Conservation (phyloP, 805 yeast genomes). For the Nakazawaea wyomingensis region DNA sequence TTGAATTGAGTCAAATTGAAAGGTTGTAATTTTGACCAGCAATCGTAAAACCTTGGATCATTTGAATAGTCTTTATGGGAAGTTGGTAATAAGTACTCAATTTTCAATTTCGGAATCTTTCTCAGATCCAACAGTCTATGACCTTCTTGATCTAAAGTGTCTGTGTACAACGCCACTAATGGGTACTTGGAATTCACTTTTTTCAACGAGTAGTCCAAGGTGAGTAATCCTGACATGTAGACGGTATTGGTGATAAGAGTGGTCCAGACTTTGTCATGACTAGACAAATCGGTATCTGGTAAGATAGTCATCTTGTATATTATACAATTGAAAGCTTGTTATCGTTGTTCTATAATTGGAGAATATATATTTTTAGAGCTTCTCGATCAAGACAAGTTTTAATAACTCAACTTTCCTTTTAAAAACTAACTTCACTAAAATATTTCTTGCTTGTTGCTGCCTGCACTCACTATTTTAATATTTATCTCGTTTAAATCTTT, state of each 20-base stretch:
- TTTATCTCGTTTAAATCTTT: too few species aligned
- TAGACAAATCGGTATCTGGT: slow-evolving; percentile 17
- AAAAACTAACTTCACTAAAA: too few species aligned
- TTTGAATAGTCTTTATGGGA: slow-evolving; percentile 38
- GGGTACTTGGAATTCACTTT: slow-evolving; percentile 41
- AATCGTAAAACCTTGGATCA: slow-evolving; percentile 53
- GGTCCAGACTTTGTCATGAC: slow-evolving; percentile 40
- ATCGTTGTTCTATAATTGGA: too few species aligned
- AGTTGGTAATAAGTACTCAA: slow-evolving; percentile 39
- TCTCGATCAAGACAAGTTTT: too few species aligned
- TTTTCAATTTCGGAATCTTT: slow-evolving; percentile 35
- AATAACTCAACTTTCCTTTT: too few species aligned
- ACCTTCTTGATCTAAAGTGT: slow-evolving; percentile 36
- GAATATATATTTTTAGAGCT: too few species aligned
- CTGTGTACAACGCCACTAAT: slow-evolving; percentile 49
- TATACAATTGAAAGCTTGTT: too few species aligned
- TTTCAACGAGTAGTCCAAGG: slow-evolving; percentile 43
- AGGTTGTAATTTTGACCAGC: slow-evolving; percentile 58
- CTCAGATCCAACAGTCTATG: slow-evolving; percentile 33
- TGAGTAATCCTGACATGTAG: slow-evolving; percentile 47
- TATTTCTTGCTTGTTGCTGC: too few species aligned
- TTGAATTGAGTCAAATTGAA: slow-evolving; percentile 46
- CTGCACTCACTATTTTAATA: too few species aligned
- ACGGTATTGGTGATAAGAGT: slow-evolving; percentile 48
- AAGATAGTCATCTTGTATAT: slow-evolving; percentile 8